These are phyloP conservation scores for Hemileia vastatrix DNA, from an alignment of 1,284 basidiomycete species.

Conservation along the genomic window DNA sequence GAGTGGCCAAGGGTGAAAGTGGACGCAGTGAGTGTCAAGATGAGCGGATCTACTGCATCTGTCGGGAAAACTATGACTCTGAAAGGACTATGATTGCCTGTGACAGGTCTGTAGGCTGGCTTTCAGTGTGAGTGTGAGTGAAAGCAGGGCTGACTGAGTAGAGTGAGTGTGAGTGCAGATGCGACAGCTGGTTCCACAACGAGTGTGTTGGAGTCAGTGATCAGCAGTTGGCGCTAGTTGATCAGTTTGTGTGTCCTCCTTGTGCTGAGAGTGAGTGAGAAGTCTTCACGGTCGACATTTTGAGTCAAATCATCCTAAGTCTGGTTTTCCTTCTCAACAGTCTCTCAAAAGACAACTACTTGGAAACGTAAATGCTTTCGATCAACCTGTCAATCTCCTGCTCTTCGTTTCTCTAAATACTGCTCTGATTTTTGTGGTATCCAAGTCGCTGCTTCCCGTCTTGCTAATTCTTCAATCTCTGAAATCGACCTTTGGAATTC, in stretches of 20 bases:
- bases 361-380: slow-evolving; percentile 18
- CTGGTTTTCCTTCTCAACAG: background rate
- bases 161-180: slow-evolving; percentile 11
- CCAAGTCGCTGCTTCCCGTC: background rate
- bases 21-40: background rate
- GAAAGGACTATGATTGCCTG: slow-evolving; percentile 23
- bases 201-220: slow-evolving; percentile 20
- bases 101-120: slow-evolving; percentile 17
- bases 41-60: slow-evolving; percentile 18
- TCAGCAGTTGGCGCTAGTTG: slow-evolving; percentile 13
- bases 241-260: slow-evolving; percentile 19
- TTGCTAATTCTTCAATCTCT: slow-evolving; percentile 1
- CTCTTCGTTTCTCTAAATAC: slow-evolving; percentile 16
- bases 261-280: slow-evolving; percentile 7
- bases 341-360: slow-evolving; percentile 8
- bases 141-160: slow-evolving; percentile 1
- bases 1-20: background rate
- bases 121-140: background rate
- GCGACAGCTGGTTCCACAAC: slow-evolving; percentile 24
- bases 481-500: slow-evolving; percentile 15
- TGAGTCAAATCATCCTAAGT: background rate
- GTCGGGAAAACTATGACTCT: slow-evolving; percentile 12
- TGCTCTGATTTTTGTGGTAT: slow-evolving; percentile 22
- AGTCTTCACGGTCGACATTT: background rate
- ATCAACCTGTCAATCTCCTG: slow-evolving; percentile 4